Conservation (phyloP, 768 basidiomycete genomes). For the Termitomyces sp. region DNA sequence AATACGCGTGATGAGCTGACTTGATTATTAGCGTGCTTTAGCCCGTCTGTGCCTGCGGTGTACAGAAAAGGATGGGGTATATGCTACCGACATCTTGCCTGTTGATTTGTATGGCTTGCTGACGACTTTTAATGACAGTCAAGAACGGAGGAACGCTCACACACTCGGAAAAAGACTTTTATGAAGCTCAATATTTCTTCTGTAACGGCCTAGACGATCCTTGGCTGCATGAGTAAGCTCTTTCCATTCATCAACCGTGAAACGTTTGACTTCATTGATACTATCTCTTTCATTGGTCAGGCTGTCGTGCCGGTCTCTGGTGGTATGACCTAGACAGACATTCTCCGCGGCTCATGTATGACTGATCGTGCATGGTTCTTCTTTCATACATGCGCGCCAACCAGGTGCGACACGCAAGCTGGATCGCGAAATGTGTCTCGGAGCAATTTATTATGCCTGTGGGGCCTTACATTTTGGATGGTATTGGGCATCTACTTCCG, state of each 20-base stretch:
- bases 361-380: not conserved
- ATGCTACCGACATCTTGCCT: not conserved
- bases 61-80: constrained; percentile 30
- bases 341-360: not conserved
- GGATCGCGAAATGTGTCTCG: constrained; percentile 28
- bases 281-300: too few species aligned
- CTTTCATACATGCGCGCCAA: not conserved
- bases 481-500: constrained; percentile 13
- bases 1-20: not conserved
- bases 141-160: constrained; percentile 30
- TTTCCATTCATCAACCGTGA: too few species aligned
- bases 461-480: constrained; percentile 31
- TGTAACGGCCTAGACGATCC: constrained; percentile 31
- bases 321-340: constrained; percentile 16
- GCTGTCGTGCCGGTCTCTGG: constrained; percentile 22
- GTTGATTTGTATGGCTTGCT: not conserved
- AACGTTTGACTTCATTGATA: not conserved
- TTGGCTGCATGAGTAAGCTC: constrained; percentile 29
- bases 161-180: constrained; percentile 27
- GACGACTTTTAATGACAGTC: constrained; percentile 14
- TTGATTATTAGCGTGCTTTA: constrained; percentile 28
- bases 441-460: constrained; percentile 32
- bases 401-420: constrained; percentile 32
- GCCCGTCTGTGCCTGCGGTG: constrained; percentile 24
- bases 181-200: constrained; percentile 29